Percentiles rank a stretch among this genome's conserved stretches.
phyloP scores from a whole-genome alignment of 2,329 filamentous ascomycete genomes.

The Fusarium citri region DNA sequence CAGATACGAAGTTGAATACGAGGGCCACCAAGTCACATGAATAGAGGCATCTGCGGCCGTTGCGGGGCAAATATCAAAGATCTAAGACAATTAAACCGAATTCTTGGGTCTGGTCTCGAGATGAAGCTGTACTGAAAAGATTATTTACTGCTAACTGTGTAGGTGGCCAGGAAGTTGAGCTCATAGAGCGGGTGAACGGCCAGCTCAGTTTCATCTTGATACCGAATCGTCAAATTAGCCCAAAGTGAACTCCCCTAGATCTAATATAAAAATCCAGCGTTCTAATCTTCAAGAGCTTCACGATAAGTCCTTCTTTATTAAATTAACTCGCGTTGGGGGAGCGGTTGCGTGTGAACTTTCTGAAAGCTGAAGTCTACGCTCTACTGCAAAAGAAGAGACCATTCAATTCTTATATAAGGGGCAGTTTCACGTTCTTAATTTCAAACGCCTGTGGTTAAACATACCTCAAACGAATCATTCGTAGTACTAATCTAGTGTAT shows the following conservation, averaged over 20 bases:
- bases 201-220: background rate
- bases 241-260: background rate
- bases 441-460: conserved; percentile 3
- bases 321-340: too few species aligned
- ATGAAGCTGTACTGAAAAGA: background rate
- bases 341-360: background rate
- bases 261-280: fast-evolving
- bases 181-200: too few species aligned
- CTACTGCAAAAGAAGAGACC: background rate
- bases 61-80: conserved; percentile 19
- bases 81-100: conserved; percentile 5
- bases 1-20: background rate
- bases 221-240: background rate
- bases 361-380: background rate
- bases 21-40: conserved; percentile 31
- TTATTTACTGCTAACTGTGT: too few species aligned
- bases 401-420: fast-evolving
- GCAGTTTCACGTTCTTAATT: background rate
- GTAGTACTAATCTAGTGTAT: too few species aligned
- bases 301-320: too few species aligned
- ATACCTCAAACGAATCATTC: too few species aligned
- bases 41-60: conserved; percentile 23
- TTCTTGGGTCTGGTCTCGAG: background rate
- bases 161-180: background rate
- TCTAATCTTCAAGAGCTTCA: fast-evolving